A percentile compares a stretch with the other conserved stretches of the same genome.
phyloP scores from a whole-genome alignment of 1,284 basidiomycete genomes.

The Fomitopsis schrenkii region DNA sequence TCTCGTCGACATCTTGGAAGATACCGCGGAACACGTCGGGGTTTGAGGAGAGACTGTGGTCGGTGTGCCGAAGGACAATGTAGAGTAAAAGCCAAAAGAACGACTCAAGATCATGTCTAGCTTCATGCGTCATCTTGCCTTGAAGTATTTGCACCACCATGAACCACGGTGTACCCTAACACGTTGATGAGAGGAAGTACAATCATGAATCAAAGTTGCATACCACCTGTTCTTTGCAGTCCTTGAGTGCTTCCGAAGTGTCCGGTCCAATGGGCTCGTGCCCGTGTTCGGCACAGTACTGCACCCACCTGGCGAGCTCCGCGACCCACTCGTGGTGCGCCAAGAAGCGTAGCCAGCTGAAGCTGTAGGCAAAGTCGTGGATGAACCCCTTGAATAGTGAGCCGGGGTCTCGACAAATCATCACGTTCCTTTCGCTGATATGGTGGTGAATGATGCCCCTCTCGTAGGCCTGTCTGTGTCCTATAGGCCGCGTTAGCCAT shows the following conservation, averaged over 20 bases:
- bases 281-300: neutral
- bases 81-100: slow-evolving; percentile 16
- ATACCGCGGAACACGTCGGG: too few species aligned
- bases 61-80: slow-evolving; percentile 11
- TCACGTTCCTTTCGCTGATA: neutral
- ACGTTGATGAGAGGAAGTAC: neutral
- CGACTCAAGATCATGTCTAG: slow-evolving; percentile 14
- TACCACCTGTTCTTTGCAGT: neutral
- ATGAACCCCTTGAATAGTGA: neutral
- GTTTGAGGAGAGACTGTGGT: neutral
- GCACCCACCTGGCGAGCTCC: neutral
- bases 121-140: neutral
- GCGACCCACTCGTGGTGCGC: neutral
- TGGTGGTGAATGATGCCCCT: neutral
- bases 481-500: neutral
- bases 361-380: neutral
- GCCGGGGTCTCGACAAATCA: neutral
- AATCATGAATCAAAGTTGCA: neutral
- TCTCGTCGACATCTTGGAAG: neutral
- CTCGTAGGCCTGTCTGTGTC: neutral
- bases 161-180: slow-evolving; percentile 9
- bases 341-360: neutral
- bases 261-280: too few species aligned
- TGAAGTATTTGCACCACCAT: slow-evolving; percentile 5
- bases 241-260: too few species aligned